These are phyloP conservation scores for Globisporangium viniferum DNA, from an alignment of 352 stramenopile genomes.

Conservation along the genomic window DNA sequence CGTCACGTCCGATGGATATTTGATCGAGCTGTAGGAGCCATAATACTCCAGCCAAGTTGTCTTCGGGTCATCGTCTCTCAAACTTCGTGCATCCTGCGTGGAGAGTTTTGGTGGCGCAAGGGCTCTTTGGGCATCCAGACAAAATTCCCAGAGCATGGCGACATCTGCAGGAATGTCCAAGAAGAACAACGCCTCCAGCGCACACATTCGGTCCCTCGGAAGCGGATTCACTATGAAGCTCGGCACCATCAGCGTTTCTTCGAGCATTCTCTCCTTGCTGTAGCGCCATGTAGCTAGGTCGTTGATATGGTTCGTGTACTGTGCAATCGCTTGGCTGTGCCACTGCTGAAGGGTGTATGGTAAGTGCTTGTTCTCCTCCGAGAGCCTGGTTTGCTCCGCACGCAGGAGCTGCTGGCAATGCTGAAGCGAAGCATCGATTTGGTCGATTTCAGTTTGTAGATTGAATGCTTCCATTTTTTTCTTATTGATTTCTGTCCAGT, in stretches of 20 bases:
- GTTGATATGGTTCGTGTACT: neutral
- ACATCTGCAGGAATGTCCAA: conserved; percentile 36
- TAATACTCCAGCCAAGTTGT: neutral
- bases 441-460: neutral
- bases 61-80: neutral
- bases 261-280: conserved; percentile 6
- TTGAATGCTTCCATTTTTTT: neutral
- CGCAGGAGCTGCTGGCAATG: neutral
- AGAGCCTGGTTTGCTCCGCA: neutral
- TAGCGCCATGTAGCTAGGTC: neutral
- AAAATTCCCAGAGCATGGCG: conserved; percentile 35
- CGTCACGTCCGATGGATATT: neutral
- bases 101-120: conserved; percentile 15
- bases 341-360: neutral
- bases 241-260: conserved; percentile 20
- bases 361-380: neutral
- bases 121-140: conserved; percentile 30
- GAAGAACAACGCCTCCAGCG: conserved; percentile 42
- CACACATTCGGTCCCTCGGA: conserved; percentile 20
- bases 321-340: neutral
- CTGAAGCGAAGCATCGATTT: neutral
- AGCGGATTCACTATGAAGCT: conserved; percentile 32
- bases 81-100: neutral
- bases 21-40: neutral
- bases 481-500: neutral